These are phyloP conservation scores for Ophryocystis elektroscirrha DNA, from an alignment of 169 alveolate genomes.

Conservation along the genomic window DNA sequence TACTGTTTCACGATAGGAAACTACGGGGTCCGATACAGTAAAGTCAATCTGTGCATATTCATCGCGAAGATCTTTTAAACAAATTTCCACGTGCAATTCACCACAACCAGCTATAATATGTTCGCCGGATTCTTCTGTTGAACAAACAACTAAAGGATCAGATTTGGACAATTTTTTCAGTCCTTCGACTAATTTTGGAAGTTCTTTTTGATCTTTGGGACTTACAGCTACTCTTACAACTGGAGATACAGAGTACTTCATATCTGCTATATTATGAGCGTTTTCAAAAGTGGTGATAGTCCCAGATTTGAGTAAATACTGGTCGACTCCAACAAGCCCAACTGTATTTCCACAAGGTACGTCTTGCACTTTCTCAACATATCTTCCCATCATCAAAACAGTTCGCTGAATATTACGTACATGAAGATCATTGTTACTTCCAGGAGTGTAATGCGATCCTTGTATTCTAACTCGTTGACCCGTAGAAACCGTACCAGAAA, in stretches of 20 bases:
- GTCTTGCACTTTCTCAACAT: conserved; percentile 79
- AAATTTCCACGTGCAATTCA: conserved; percentile 93
- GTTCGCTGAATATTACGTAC: conserved; percentile 88
- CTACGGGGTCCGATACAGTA: conserved; percentile 92
- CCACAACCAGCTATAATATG: conserved; percentile 91
- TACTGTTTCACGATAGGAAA: conserved; percentile 96
- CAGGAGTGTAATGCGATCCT: conserved; percentile 96
- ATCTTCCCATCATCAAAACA: conserved; percentile 93
- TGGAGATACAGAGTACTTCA: conserved; percentile 96
- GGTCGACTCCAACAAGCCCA: conserved; percentile 94
- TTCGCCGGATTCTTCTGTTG: conserved; percentile 91
- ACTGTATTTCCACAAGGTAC: conserved; percentile 97
- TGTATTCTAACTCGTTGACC: conserved; percentile 81
- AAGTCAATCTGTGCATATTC: conserved; percentile 95
- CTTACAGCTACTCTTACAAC: conserved; percentile 97
- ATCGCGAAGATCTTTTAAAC: conserved; percentile 88
- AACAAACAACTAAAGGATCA: conserved; percentile 91
- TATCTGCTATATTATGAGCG: conserved; percentile 88
- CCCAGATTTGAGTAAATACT: conserved; percentile 83
- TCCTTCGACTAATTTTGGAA: conserved; percentile 96
- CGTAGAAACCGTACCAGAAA: conserved; percentile 96
- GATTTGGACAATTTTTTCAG: conserved; percentile 83
- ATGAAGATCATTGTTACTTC: conserved; percentile 82
- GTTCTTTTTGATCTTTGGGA: conserved; percentile 87
- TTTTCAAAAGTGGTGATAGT: conserved; percentile 83